Conservation (phyloP, 305 asterid species). For the Solanum hybrid region DNA sequence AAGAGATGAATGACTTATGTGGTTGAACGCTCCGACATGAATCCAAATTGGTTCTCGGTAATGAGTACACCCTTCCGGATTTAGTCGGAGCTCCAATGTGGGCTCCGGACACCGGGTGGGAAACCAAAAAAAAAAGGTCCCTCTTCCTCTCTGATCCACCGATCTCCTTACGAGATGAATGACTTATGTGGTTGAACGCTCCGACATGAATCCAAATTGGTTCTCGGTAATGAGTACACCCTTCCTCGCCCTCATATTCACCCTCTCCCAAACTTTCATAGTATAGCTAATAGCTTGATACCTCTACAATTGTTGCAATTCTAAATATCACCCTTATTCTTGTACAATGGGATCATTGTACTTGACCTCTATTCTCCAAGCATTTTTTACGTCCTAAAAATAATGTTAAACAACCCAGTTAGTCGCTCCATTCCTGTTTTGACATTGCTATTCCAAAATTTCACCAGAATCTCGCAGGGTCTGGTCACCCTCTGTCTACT, state of each 20-base stretch:
- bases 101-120: too few relatives aligned
- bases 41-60: background rate
- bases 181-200: background rate
- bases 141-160: background rate
- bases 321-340: background rate
- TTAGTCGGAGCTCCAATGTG: too few relatives aligned
- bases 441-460: background rate
- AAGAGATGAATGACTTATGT: background rate
- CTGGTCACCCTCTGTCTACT: background rate
- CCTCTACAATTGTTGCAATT: background rate
- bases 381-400: background rate
- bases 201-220: background rate
- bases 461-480: background rate
- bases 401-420: background rate
- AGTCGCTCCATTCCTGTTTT: background rate
- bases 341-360: background rate
- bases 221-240: background rate
- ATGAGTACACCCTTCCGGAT: background rate
- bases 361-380: background rate
- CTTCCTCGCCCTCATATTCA: background rate
- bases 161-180: background rate
- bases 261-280: background rate
- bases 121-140: background rate
- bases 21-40: background rate
- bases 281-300: background rate